Percentiles rank a stretch among this genome's conserved stretches.
These are phyloP conservation scores for Cladophialophora bantiana DNA, from an alignment of 2,329 filamentous ascomycete species.

Conservation along the genomic window DNA sequence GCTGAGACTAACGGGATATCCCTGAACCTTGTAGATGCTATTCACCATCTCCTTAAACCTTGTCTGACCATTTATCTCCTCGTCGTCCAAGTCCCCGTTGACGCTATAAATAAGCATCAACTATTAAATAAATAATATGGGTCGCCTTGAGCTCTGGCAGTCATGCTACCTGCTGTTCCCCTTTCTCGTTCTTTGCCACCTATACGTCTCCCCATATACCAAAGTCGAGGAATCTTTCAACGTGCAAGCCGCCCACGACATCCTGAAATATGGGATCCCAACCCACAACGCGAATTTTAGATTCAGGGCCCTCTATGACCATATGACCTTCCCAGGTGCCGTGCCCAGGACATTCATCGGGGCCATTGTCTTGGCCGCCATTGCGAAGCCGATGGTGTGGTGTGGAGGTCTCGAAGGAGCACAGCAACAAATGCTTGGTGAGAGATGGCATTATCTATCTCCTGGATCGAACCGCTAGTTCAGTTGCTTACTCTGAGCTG, in stretches of 20 bases:
- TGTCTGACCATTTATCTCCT: not conserved
- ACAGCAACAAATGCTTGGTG: conserved; percentile 64
- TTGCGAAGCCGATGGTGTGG: conserved; percentile 71
- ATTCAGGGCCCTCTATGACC: conserved; percentile 76
- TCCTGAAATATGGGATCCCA: conserved; percentile 80
- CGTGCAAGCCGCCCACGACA: conserved; percentile 90
- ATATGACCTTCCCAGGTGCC: conserved; percentile 86
- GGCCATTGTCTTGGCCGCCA: conserved; percentile 74
- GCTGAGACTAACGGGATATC: not conserved
- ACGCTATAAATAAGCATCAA: not conserved
- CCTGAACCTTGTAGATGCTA: not conserved
- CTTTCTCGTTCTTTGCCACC: conserved; percentile 69
- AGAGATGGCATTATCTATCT: not conserved
- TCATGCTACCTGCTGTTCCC: conserved; percentile 58
- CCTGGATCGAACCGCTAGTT: not conserved
- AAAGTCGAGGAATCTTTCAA: conserved; percentile 99
- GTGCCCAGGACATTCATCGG: conserved; percentile 92
- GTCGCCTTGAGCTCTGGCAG: conserved; percentile 52
- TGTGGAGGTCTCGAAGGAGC: conserved; percentile 58
- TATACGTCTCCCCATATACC: conserved; percentile 81
- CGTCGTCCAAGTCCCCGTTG: not conserved
- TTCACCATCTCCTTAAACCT: too few relatives aligned
- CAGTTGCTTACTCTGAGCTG: not conserved
- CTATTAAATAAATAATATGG: conserved; percentile 17
- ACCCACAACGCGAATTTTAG: conserved; percentile 56